These are phyloP conservation scores for Pseudocercospora fijiensis DNA, from an alignment of 2,329 filamentous ascomycete genomes.

Conservation along the genomic window DNA sequence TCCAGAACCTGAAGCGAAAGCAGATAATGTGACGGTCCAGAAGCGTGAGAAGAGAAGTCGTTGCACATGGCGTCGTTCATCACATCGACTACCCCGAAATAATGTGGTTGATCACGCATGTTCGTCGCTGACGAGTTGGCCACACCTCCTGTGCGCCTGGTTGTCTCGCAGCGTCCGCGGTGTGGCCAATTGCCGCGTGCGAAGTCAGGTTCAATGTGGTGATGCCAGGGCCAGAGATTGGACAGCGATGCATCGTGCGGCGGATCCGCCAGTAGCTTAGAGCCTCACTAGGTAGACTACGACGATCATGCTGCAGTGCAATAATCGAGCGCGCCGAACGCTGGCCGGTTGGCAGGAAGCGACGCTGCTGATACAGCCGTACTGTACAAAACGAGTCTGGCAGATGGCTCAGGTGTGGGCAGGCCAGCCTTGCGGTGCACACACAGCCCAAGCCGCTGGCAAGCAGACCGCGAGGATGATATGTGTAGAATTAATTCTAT, in stretches of 20 bases:
- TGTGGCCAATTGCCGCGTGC: not conserved
- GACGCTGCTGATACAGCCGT: not conserved
- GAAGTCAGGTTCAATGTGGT: not conserved
- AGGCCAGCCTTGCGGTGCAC: not conserved
- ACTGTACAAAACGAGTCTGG: not conserved
- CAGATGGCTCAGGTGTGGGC: not conserved
- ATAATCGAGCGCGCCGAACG: not conserved
- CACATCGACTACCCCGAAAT: not conserved
- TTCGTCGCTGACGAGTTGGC: not conserved
- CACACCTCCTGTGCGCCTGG: not conserved
- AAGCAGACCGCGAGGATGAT: not conserved
- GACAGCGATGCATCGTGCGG: not conserved
- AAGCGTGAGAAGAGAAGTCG: no score
- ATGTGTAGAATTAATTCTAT: not conserved
- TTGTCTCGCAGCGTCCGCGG: not conserved
- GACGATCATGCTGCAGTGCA: not conserved
- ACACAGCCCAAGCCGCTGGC: not conserved
- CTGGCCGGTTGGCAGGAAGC: not conserved
- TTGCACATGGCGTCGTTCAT: constrained; percentile 6
- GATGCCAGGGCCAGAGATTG: constrained; percentile 5
- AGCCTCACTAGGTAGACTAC: no score
- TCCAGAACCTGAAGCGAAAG: constrained; percentile 3
- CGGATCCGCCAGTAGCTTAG: not conserved
- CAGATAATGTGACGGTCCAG: not conserved
- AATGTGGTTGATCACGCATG: not conserved